These are phyloP conservation scores for Medicago lupulina DNA, from an alignment of 306 rosid genomes.

Conservation along the genomic window DNA sequence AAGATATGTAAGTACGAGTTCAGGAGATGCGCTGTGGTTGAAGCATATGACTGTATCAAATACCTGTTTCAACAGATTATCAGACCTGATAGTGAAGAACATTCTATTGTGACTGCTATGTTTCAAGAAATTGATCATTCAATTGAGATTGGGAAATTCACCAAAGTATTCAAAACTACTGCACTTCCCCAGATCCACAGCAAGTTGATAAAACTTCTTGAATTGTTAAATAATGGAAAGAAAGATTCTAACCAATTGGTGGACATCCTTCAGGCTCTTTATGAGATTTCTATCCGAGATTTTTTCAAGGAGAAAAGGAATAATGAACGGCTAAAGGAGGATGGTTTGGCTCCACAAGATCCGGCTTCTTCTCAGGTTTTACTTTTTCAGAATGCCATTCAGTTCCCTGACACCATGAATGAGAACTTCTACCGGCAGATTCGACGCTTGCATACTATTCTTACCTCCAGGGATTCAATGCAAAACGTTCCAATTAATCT, in stretches of 20 bases:
- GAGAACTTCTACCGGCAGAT: slow-evolving; percentile 69
- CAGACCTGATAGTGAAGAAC: slow-evolving; percentile 66
- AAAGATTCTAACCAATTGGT: slow-evolving; percentile 60
- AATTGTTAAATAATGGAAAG: slow-evolving; percentile 59
- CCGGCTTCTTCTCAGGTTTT: slow-evolving; percentile 55
- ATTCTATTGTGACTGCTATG: slow-evolving; percentile 72
- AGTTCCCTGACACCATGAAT: slow-evolving; percentile 55
- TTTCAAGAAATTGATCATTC: slow-evolving; percentile 88
- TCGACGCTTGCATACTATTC: slow-evolving; percentile 84
- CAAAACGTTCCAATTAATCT: slow-evolving; percentile 79
- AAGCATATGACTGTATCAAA: slow-evolving; percentile 78
- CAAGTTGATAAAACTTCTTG: slow-evolving; percentile 71
- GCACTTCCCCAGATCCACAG: slow-evolving; percentile 74
- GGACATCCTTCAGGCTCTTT: slow-evolving; percentile 80
- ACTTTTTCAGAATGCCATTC: slow-evolving; percentile 71
- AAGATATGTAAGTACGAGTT: slow-evolving; percentile 86
- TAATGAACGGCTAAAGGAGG: slow-evolving; percentile 62
- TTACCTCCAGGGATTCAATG: slow-evolving; percentile 87
- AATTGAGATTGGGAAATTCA: slow-evolving; percentile 74
- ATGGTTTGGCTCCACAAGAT: slow-evolving; percentile 74
- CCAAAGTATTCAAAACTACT: slow-evolving; percentile 67
- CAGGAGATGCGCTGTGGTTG: slow-evolving; percentile 80
- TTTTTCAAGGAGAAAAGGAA: slow-evolving; percentile 76
- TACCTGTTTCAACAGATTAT: slow-evolving; percentile 68
- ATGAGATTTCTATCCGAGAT: slow-evolving; percentile 75